Evolutionary conservation across 2,329 filamentous ascomycete genomes (phyloP).

Genomic region (Achaetomium macrosporum): DNA sequence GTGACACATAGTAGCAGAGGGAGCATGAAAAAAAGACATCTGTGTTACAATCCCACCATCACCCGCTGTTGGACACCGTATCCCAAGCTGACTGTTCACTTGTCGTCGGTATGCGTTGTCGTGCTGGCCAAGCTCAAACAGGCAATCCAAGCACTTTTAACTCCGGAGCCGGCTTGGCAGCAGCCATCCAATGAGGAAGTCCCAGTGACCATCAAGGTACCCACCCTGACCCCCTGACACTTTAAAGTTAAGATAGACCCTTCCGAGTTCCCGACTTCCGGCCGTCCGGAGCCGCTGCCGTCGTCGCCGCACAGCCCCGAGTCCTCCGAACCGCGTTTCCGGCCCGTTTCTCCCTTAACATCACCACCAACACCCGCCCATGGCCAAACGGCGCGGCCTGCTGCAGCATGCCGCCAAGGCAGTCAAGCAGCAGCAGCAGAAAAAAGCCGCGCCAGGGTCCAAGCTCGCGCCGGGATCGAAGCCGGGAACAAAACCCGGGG

Average conservation of each 20-base stretch:
- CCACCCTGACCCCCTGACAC: too few species aligned
- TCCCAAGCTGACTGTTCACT: too few species aligned
- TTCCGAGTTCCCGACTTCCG: slow-evolving; percentile 10
- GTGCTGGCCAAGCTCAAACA: not conserved
- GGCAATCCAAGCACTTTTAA: slow-evolving; percentile 1
- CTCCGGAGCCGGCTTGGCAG: slow-evolving; percentile 16
- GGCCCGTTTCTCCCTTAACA: not conserved
- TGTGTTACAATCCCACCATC: too few species aligned
- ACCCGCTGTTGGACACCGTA: too few species aligned
- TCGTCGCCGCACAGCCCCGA: slow-evolving; percentile 10
- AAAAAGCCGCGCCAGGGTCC: slow-evolving; percentile 5
- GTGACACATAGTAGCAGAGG: too few species aligned
- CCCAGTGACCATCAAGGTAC: too few species aligned
- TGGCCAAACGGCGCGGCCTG: slow-evolving; percentile 19
- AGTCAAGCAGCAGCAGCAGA: slow-evolving; percentile 17
- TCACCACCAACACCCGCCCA: slow-evolving; percentile 1
- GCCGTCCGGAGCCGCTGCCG: slow-evolving; percentile 7
- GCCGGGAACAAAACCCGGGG: not conserved
- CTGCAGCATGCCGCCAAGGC: slow-evolving; percentile 22
- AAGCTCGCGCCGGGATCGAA: slow-evolving; percentile 2
- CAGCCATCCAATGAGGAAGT: not conserved
- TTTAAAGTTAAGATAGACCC: not conserved
- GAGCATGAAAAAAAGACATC: too few species aligned
- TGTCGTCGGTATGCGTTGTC: not conserved
- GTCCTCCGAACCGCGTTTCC: slow-evolving; percentile 4